Conservation (phyloP, 2,329 filamentous ascomycete species). For the Penicillium sumatraense region DNA sequence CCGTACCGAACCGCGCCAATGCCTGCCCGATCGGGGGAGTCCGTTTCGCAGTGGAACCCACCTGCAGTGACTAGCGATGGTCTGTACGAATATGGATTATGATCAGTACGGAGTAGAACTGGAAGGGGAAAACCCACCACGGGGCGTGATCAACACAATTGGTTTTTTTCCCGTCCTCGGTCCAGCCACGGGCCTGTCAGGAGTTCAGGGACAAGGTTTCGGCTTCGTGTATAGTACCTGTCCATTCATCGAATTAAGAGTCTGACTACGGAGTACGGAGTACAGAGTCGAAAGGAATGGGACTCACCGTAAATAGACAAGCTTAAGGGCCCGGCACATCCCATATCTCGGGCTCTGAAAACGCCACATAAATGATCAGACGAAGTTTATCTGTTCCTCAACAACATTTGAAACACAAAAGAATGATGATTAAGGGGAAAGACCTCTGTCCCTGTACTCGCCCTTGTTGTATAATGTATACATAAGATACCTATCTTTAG, state of each 20-base stretch:
- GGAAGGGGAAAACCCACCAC: neutral
- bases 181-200: neutral
- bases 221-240: neutral
- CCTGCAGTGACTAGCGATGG: neutral
- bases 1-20: slow-evolving; percentile 14
- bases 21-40: slow-evolving; percentile 13
- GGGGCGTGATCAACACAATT: neutral
- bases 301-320: too few species aligned
- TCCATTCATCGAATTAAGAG: too few species aligned
- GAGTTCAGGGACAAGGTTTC: neutral
- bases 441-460: too few species aligned
- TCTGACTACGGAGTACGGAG: too few species aligned
- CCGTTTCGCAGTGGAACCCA: slow-evolving; percentile 9
- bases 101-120: too few species aligned
- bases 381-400: neutral
- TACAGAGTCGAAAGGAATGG: too few species aligned
- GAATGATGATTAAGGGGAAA: neutral
- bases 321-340: neutral
- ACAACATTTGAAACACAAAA: neutral
- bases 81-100: too few species aligned
- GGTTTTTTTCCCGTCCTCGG: neutral
- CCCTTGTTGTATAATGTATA: neutral
- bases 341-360: too few species aligned
- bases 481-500: too few species aligned
- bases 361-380: neutral